These are phyloP conservation scores for Microthyrium microscopicum DNA, from an alignment of 2,329 filamentous ascomycete genomes.

Conservation along the genomic window DNA sequence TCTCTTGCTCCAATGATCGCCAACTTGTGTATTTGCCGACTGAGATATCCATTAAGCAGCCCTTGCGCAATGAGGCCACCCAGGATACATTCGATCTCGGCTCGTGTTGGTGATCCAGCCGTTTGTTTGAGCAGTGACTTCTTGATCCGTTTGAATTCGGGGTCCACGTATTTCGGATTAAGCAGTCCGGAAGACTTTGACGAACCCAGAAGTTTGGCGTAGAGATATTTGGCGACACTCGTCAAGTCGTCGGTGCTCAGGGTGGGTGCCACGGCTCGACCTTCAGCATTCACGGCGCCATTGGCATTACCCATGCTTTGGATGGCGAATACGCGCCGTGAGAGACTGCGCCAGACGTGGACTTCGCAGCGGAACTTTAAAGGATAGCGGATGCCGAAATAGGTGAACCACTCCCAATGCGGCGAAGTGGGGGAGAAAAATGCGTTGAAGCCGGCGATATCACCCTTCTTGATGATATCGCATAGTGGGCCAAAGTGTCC, in stretches of 20 bases:
- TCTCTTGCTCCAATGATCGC: slow-evolving; percentile 61
- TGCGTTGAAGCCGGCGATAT: slow-evolving; percentile 56
- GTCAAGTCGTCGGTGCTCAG: slow-evolving; percentile 57
- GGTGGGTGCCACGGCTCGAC: slow-evolving; percentile 50
- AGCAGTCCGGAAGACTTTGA: slow-evolving; percentile 25
- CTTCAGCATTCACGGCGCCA: slow-evolving; percentile 48
- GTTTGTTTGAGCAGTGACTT: slow-evolving; percentile 12
- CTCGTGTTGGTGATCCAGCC: slow-evolving; percentile 29
- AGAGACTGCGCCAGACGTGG: slow-evolving; percentile 68
- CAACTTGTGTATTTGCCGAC: slow-evolving; percentile 59
- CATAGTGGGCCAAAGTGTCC: slow-evolving; percentile 67
- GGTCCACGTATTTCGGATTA: slow-evolving; percentile 29
- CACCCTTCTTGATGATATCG: slow-evolving; percentile 52
- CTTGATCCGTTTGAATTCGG: slow-evolving; percentile 25
- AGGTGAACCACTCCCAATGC: slow-evolving; percentile 57
- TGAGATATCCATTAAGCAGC: slow-evolving; percentile 68
- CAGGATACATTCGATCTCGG: slow-evolving; percentile 62
- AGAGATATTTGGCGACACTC: slow-evolving; percentile 30
- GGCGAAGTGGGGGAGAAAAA: slow-evolving; percentile 39
- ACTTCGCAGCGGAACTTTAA: slow-evolving; percentile 64
- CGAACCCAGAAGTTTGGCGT: slow-evolving; percentile 31
- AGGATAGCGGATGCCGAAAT: slow-evolving; percentile 58
- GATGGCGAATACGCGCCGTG: slow-evolving; percentile 60
- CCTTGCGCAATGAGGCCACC: slow-evolving; percentile 65
- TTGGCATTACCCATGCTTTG: no score